Evolutionary conservation across 352 stramenopile genomes (phyloP).

Genomic region (Globisporangium apiculatum): DNA sequence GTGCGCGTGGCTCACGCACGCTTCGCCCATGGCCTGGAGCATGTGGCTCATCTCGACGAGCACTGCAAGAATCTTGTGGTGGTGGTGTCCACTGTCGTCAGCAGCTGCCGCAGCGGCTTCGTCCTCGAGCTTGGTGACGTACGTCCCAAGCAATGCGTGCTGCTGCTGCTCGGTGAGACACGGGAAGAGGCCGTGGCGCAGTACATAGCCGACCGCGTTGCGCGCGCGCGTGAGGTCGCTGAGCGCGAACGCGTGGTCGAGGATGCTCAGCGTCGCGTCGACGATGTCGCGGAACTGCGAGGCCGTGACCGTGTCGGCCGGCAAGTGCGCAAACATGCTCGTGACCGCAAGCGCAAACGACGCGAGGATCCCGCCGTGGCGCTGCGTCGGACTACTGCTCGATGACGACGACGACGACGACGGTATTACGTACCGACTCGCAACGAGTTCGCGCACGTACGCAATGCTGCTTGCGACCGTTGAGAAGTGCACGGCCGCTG

Average conservation of each 20-base stretch:
- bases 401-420: neutral
- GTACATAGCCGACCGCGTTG: conserved; percentile 70
- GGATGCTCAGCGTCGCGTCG: conserved; percentile 49
- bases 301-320: conserved; percentile 50
- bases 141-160: conserved; percentile 48
- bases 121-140: conserved; percentile 44
- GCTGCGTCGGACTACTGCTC: conserved; percentile 30
- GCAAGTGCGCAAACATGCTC: conserved; percentile 74
- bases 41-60: conserved; percentile 63
- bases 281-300: conserved; percentile 62
- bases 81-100: conserved; percentile 22
- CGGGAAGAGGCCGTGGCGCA: conserved; percentile 57
- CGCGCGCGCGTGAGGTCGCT: conserved; percentile 66
- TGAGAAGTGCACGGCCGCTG: conserved; percentile 53
- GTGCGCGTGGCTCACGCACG: conserved; percentile 34
- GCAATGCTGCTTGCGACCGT: conserved; percentile 66
- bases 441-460: conserved; percentile 74
- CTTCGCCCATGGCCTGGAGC: conserved; percentile 63
- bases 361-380: conserved; percentile 59
- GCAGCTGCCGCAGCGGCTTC: conserved; percentile 18
- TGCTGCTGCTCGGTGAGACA: conserved; percentile 66
- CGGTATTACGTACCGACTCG: conserved; percentile 45
- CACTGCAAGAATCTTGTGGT: conserved; percentile 59
- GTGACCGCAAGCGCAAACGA: conserved; percentile 65
- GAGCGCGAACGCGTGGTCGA: conserved; percentile 69